Percentiles rank a stretch among this genome's conserved stretches.
Evolutionary conservation across 1,284 basidiomycete species (phyloP).

Genomic region (Chalciporus sp.): DNA sequence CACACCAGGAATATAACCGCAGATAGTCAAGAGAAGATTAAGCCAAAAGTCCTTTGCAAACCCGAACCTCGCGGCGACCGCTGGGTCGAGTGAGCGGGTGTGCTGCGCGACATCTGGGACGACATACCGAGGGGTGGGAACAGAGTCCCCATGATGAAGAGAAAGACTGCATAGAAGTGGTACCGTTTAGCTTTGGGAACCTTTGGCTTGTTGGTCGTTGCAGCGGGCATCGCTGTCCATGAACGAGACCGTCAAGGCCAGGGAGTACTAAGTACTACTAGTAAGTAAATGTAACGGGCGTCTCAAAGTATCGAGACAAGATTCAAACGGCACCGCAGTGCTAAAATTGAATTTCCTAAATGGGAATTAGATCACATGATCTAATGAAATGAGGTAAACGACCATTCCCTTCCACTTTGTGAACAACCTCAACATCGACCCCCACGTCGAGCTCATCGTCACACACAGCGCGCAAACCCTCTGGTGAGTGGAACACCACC

Average conservation of each 20-base stretch:
- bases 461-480: constrained; percentile 20
- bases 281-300: no score
- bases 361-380: constrained; percentile 26
- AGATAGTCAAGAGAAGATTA: constrained; percentile 87
- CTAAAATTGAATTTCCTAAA: constrained; percentile 10
- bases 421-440: constrained; percentile 19
- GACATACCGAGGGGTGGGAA: constrained; percentile 84
- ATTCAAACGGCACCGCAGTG: background rate
- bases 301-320: no score
- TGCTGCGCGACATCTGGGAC: background rate
- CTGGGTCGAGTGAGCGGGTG: constrained; percentile 43
- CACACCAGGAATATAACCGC: constrained; percentile 88
- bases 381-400: constrained; percentile 35
- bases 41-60: constrained; percentile 92
- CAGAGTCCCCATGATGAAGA: constrained; percentile 83
- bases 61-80: constrained; percentile 93
- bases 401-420: constrained; percentile 5
- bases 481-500: constrained; percentile 17
- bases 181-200: constrained; percentile 71
- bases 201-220: constrained; percentile 49
- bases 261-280: no score
- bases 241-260: constrained; percentile 6
- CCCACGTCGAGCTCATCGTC: constrained; percentile 24
- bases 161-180: constrained; percentile 82
- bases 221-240: constrained; percentile 37